phyloP scores from a whole-genome alignment of 2,329 filamentous ascomycete genomes.

The Fusarium equiseti region DNA sequence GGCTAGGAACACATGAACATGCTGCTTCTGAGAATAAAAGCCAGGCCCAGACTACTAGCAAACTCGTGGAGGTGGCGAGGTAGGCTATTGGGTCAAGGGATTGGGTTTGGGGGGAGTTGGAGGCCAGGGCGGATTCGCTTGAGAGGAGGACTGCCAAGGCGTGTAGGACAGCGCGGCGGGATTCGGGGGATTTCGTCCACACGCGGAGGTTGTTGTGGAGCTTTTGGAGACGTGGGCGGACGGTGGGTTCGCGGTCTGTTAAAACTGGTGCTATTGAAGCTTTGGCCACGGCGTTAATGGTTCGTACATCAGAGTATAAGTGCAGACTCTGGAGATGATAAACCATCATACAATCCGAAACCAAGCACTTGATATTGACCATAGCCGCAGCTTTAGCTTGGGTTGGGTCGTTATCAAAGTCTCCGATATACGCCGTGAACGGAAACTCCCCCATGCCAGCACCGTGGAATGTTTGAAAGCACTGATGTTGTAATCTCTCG shows the following conservation, averaged over 20 bases:
- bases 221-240: constrained; percentile 37
- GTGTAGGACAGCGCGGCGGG: constrained; percentile 51
- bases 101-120: constrained; percentile 26
- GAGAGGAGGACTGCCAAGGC: constrained; percentile 50
- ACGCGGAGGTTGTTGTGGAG: constrained; percentile 38
- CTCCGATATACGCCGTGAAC: constrained; percentile 47
- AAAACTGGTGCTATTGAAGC: constrained; percentile 20
- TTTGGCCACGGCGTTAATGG: constrained; percentile 46
- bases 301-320: constrained; percentile 52
- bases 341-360: constrained; percentile 52
- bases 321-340: constrained; percentile 55
- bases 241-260: constrained; percentile 21
- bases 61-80: constrained; percentile 49
- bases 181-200: constrained; percentile 50
- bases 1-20: constrained; percentile 46
- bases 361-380: constrained; percentile 47
- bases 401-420: constrained; percentile 44
- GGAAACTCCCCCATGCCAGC: constrained; percentile 32
- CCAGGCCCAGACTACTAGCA: constrained; percentile 54
- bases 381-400: constrained; percentile 44
- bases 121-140: constrained; percentile 42
- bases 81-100: constrained; percentile 52
- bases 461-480: constrained; percentile 29
- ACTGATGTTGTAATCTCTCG: constrained; percentile 39
- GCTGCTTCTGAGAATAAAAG: constrained; percentile 45